Evolutionary conservation across 202 grass and related monocot genomes (phyloP), one percentile per base, ranked within the genome.

Genomic region (Zizania palustris): DNA sequence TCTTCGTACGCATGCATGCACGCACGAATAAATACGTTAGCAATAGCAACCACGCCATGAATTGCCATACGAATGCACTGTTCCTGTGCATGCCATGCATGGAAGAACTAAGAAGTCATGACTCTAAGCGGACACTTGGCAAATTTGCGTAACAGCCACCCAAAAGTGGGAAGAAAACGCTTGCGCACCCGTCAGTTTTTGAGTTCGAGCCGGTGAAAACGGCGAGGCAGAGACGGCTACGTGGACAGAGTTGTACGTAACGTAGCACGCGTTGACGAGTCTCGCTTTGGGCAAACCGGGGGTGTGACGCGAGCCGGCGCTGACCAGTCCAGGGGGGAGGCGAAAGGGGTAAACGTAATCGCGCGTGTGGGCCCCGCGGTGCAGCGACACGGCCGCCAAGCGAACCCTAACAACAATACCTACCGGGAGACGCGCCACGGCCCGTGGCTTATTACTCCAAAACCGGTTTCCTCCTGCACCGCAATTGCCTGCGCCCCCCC

Each of bases 361-460:
- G 14, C 60, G 39, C 64, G 56, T 1, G 20, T 11, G 54, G 72
- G 65, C 4, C 54, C 81, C 81, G 2, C 65, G 5, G 22, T 41
- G 73, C 81, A 75, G 80, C 51, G 63, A 82, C 61, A 33, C 80
- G 39, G 71, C 63, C 80, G 71, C 70, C 61, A 55, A 40, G 62
- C 40, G 71, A 83, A 75, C 80, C 80, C 80, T 75, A 68, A 46
- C 63, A 66, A 57, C 67, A 50, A 9, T 35, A 38, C 46, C 28
- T 4, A 36, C 44, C n/a, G n/a, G n/a, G n/a, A n/a, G n/a, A n/a
- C n/a, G n/a, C n/a, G n/a, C n/a, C n/a, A 14, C 48, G 48, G 48
- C 5, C 50, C 50, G 51, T 15, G 48, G 14, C 48, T 51, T 19
- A n/a, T 0, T 0, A 8, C 51, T 15, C 51, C n/a, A 19, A 54